Percentiles rank a stretch among this genome's conserved stretches.
These are phyloP conservation scores for Xylariaceae sp. DNA, from an alignment of 2,329 filamentous ascomycete species.

Conservation along the genomic window DNA sequence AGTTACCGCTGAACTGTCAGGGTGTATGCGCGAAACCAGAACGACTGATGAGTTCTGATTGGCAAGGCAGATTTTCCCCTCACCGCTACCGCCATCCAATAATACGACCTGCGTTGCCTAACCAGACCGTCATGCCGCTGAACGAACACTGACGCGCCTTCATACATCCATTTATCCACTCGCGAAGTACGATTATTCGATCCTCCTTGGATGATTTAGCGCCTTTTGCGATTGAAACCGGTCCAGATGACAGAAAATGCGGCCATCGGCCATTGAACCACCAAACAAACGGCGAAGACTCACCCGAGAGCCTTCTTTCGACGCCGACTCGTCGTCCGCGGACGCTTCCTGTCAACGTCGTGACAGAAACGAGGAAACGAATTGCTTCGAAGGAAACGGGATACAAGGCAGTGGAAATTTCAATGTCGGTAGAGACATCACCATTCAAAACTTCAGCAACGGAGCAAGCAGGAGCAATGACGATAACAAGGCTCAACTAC, in stretches of 20 bases:
- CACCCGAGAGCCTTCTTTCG: not conserved
- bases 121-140: too few relatives aligned
- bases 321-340: not conserved
- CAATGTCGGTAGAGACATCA: not conserved
- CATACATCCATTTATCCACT: too few relatives aligned
- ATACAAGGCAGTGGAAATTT: conserved; percentile 3
- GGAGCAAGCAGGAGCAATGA: not conserved
- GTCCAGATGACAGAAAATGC: not conserved
- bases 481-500: not conserved
- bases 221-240: not conserved
- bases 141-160: too few relatives aligned
- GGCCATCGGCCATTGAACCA: not conserved
- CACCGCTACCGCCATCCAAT: too few relatives aligned
- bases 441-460: not conserved
- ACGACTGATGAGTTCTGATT: not conserved
- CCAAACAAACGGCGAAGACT: not conserved
- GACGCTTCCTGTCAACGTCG: not conserved
- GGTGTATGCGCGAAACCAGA: too few relatives aligned
- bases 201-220: too few relatives aligned
- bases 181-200: too few relatives aligned
- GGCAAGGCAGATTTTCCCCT: not conserved
- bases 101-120: too few relatives aligned
- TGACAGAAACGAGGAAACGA: not conserved
- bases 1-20: too few relatives aligned
- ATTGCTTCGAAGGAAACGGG: not conserved